phyloP scores from a whole-genome alignment of 768 basidiomycete genomes.

The Hygrophorus pudorinus region DNA sequence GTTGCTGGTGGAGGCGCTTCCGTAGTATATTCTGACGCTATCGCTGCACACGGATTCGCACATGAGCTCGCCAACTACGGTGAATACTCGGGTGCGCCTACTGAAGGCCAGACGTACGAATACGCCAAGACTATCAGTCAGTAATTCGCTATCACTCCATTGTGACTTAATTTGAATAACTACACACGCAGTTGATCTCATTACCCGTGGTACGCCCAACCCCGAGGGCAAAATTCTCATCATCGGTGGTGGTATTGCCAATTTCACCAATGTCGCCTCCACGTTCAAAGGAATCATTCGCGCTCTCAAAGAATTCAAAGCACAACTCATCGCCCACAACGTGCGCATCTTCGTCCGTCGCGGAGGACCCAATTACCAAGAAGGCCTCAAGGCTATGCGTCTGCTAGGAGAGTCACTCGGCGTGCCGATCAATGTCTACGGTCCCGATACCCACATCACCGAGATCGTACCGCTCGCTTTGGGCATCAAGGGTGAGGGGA shows the following conservation, averaged over 20 bases:
- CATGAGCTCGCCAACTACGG: slow-evolving; percentile 99
- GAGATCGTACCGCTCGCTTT: slow-evolving; percentile 98
- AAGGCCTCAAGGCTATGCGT: slow-evolving; percentile 94
- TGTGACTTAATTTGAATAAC: slow-evolving; percentile 4
- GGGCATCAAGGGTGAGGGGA: slow-evolving; percentile 38
- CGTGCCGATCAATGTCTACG: slow-evolving; percentile 94
- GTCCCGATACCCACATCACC: slow-evolving; percentile 97
- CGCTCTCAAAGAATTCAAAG: slow-evolving; percentile 89
- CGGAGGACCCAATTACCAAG: slow-evolving; percentile 99
- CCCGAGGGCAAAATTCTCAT: slow-evolving; percentile 95
- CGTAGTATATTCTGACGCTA: slow-evolving; percentile 67
- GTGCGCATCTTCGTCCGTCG: slow-evolving; percentile 97
- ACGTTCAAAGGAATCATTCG: slow-evolving; percentile 99
- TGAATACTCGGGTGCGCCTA: slow-evolving; percentile 97
- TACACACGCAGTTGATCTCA: slow-evolving; percentile 59
- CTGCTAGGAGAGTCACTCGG: slow-evolving; percentile 94
- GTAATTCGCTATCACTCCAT: slow-evolving; percentile 17
- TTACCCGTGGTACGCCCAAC: slow-evolving; percentile 80
- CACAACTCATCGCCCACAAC: slow-evolving; percentile 67
- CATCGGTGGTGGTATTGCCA: slow-evolving; percentile 99
- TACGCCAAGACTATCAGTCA: slow-evolving; percentile 96
- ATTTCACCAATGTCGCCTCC: slow-evolving; percentile 98
- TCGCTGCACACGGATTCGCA: slow-evolving; percentile 88
- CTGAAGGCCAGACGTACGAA: slow-evolving; percentile 97
- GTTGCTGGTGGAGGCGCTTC: slow-evolving; percentile 90